These are phyloP conservation scores for Erodium moschatum DNA, from an alignment of 441 rosid genomes.

Conservation along the genomic window DNA sequence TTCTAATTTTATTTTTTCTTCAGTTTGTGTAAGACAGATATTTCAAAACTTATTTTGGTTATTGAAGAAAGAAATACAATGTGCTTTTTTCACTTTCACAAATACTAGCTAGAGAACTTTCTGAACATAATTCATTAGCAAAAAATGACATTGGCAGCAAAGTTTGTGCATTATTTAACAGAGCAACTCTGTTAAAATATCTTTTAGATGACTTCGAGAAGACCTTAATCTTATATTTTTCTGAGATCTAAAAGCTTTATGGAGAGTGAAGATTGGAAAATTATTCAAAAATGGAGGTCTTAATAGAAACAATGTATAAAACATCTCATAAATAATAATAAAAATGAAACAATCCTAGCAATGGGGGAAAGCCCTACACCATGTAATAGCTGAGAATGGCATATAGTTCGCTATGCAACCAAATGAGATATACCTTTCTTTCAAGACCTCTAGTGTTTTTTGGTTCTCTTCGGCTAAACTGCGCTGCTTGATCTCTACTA, in stretches of 20 bases:
- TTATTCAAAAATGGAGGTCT: background rate
- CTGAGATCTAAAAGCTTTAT: background rate
- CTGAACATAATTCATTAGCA: background rate
- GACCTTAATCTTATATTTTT: background rate
- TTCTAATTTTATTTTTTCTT: background rate
- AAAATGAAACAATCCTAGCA: background rate
- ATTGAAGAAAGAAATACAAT: background rate
- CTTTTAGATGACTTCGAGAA: background rate
- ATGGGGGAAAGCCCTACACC: background rate
- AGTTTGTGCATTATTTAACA: background rate
- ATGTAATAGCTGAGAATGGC: background rate
- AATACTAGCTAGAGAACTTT: conserved; percentile 1
- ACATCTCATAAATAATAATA: background rate
- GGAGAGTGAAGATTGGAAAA: background rate
- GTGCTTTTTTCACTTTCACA: background rate
- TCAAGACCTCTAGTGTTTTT: conserved; percentile 81
- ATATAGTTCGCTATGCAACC: background rate
- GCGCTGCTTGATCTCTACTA: conserved; percentile 95
- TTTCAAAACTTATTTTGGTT: background rate
- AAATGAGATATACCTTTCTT: conserved; percentile 56
- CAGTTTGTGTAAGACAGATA: background rate
- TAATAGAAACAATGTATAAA: background rate
- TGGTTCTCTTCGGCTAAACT: conserved; percentile 98
- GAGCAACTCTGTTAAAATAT: background rate
- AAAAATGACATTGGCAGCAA: background rate